Base-by-base conservation (phyloP, 345 rosid species). In the Hibiscus trionum region DNA sequence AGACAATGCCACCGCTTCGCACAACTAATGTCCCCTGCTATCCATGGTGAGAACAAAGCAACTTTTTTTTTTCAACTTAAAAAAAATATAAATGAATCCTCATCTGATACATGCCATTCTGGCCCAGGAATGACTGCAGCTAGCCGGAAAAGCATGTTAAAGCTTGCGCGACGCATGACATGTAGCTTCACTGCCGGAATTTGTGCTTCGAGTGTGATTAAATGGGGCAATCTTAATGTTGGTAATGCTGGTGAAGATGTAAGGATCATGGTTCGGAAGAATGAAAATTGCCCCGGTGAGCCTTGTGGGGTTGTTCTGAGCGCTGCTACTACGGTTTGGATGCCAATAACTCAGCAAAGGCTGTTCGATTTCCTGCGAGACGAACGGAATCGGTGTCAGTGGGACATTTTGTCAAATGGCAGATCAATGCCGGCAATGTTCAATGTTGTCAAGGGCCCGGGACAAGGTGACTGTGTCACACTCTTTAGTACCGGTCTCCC, bases 351-450 rank as follows among this genome's bases (percentile, higher is more conserved):
- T 4, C 87, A 87, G 7, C 86, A 83, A 10, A 73, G 80, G 37
- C 77, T 88, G n/a, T 88, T 86, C 27, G 85, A 86, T 72, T 88
- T 86, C 73, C 80, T 88, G 44, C 69, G 86, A 14, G 79, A 86
- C 27, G 90, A 85, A 66, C 86, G 82, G 68, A 75, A 83, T 58
- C 80, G 93, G 69, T 77, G 82, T 69, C 85, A 88, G 72, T 86
- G 93, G 93, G 93, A 88, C 75, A 83, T 88, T 35, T 71, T 88
- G 50, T 88, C 90, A 26, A 88, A 83, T 57, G 90, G 88, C 17
- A 86, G 87, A 11, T 85, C 93, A 17, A 86, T 86, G 89, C 90
- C 81, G 59, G 89, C 82, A 76, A 85, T 86, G 86, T 83, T 85
- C 67, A 90, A 80, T 71, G 80, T 88, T 2, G 82, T 86, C 55